phyloP scores from a whole-genome alignment of 192 early-diverging fungal species.

The Backusella sp. region DNA sequence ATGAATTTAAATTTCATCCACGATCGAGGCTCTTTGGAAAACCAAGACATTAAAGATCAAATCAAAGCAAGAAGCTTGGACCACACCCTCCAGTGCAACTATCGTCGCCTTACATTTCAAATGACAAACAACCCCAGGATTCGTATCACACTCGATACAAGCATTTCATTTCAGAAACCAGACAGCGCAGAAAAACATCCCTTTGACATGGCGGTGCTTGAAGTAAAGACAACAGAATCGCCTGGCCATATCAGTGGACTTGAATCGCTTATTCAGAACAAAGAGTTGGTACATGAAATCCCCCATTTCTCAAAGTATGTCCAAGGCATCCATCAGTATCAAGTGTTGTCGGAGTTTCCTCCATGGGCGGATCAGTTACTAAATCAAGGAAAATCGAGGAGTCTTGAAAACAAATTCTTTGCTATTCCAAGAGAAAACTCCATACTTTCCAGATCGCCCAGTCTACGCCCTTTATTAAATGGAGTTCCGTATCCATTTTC shows the following conservation, averaged over 20 bases:
- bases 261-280: conserved; percentile 59
- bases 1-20: conserved; percentile 70
- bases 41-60: conserved; percentile 57
- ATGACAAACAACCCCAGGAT: conserved; percentile 80
- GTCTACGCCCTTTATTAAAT: conserved; percentile 19
- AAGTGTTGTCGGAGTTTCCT: not conserved
- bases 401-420: conserved; percentile 55
- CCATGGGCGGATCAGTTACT: conserved; percentile 34
- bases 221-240: conserved; percentile 78
- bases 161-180: conserved; percentile 74
- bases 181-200: conserved; percentile 62
- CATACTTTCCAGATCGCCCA: conserved; percentile 13
- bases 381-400: not conserved
- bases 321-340: conserved; percentile 48
- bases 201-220: conserved; percentile 83
- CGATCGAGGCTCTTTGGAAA: conserved; percentile 48
- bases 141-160: conserved; percentile 83
- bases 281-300: conserved; percentile 72
- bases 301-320: conserved; percentile 88
- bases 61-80: conserved; percentile 56
- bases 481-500: conserved; percentile 17
- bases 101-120: conserved; percentile 89
- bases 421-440: conserved; percentile 54
- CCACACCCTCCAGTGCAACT: conserved; percentile 74
- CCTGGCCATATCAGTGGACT: conserved; percentile 80